Evolutionary conservation across 306 rosid species (phyloP), one percentile per base, ranked within the genome.

Genomic region (Crotalaria pallida): DNA sequence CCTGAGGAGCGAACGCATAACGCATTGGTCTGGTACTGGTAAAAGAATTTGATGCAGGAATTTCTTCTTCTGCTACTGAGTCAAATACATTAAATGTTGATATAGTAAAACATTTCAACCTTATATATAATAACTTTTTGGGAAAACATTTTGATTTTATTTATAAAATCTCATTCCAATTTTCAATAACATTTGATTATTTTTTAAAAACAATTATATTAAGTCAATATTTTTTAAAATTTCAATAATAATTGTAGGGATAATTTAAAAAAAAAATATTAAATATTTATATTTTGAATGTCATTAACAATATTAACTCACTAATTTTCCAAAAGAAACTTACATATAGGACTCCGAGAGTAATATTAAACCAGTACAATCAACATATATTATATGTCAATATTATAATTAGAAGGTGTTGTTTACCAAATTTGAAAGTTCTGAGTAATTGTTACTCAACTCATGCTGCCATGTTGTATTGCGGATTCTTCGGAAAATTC

Each of bases 21-120:
- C 31, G 31, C 23, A 60, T 16, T 70, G 67, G 66, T 63, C 41
- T 67, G 3, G 13, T 6, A 19, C 72, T 52, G 55, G 16, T 5
- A 48, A 48, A 11, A 26, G 55, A 51, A 63, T 53, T 70, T 61
- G 63, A 62, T 56, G 77, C 61, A 76, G 29, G 65, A 59, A 51
- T 41, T 69, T 33, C 61, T 36, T 31, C 47, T 18, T 49, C 16
- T 31, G 19, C 11, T 51, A 23, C 9, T 50, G 31, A 6, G 31
- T 24, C 44, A 50, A 45, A 51, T 36, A 16, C 70, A 62, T 33
- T 50, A 27, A 61, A 48, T 38, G 45, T 33, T 22, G 41, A 60
- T 22, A 61, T 34, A 29, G 7, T 60, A 21, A 59, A 43, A 48
- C 33, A 10, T 7, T 34, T 13, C n/a, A n/a, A n/a, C n/a, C n/a